Percentiles rank a stretch among this genome's conserved stretches.
These are phyloP conservation scores for Blastobotrys capitulatus DNA, from an alignment of 1,139 yeast species.

Conservation along the genomic window DNA sequence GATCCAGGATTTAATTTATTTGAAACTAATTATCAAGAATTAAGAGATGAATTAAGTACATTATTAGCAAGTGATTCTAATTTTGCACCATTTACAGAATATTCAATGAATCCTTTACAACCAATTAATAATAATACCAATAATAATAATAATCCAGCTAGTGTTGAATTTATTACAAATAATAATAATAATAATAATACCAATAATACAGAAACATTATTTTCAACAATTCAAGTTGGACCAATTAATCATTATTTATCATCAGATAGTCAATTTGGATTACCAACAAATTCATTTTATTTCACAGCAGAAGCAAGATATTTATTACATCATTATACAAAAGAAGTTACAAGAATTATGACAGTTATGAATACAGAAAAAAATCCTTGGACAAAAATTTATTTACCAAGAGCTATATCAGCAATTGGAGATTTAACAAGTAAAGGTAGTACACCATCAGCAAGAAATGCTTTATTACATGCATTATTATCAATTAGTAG, in stretches of 20 bases:
- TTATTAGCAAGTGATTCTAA: slow-evolving; percentile 9
- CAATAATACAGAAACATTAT: slow-evolving; percentile 21
- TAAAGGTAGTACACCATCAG: slow-evolving; percentile 66
- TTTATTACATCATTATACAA: slow-evolving; percentile 66
- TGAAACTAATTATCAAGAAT: slow-evolving; percentile 9
- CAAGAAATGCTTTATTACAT: slow-evolving; percentile 71
- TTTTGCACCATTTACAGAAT: slow-evolving; percentile 1
- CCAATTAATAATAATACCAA: slow-evolving; percentile 9
- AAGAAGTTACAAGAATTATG: slow-evolving; percentile 81
- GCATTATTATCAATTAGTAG: slow-evolving; percentile 80
- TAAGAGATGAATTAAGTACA: slow-evolving; percentile 11
- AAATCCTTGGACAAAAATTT: slow-evolving; percentile 84
- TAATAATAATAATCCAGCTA: slow-evolving; percentile 18
- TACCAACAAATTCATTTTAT: slow-evolving; percentile 60
- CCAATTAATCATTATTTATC: slow-evolving; percentile 38
- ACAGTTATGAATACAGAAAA: slow-evolving; percentile 77
- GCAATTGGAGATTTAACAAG: slow-evolving; percentile 80
- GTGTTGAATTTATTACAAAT: not conserved
- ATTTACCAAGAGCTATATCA: slow-evolving; percentile 73
- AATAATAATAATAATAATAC: too few species aligned
- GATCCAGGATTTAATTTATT: slow-evolving; percentile 1
- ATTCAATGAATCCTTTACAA: not conserved
- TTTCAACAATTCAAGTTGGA: slow-evolving; percentile 23
- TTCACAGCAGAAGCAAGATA: slow-evolving; percentile 41
- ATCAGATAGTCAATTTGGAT: slow-evolving; percentile 27